phyloP scores from a whole-genome alignment of 164 flowering plant species.

The Litsea cubeba region DNA sequence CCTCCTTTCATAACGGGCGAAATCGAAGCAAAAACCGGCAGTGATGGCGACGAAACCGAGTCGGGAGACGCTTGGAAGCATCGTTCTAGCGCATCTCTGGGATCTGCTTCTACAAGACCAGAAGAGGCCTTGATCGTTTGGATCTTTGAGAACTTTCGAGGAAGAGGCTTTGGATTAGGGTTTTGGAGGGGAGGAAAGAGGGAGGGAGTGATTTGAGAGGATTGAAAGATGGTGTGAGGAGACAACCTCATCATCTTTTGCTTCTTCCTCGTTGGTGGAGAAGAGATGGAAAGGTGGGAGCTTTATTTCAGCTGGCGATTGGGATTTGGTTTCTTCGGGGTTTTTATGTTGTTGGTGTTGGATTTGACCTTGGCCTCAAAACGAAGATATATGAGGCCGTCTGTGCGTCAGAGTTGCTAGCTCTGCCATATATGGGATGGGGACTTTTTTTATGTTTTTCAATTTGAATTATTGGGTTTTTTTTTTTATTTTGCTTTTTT shows the following conservation, averaged over 20 bases:
- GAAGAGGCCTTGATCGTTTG: conserved; percentile 21
- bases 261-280: neutral
- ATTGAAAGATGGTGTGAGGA: conserved; percentile 12
- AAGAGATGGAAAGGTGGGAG: too few relatives aligned
- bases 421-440: too few relatives aligned
- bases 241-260: neutral
- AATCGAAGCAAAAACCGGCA: conserved; percentile 7
- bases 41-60: conserved; percentile 13
- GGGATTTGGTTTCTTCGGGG: too few relatives aligned
- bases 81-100: conserved; percentile 45
- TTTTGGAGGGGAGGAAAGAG: neutral
- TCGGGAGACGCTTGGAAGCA: conserved; percentile 39
- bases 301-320: too few relatives aligned
- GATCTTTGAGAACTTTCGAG: conserved; percentile 12
- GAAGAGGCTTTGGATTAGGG: neutral
- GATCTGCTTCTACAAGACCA: conserved; percentile 42
- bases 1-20: conserved; percentile 59
- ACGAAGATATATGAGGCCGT: too few relatives aligned
- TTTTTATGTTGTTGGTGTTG: too few relatives aligned
- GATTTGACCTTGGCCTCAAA: too few relatives aligned
- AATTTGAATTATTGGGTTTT: too few relatives aligned
- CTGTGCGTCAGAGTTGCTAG: too few relatives aligned
- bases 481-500: too few relatives aligned
- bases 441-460: too few relatives aligned
- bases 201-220: conserved; percentile 8